phyloP scores from a whole-genome alignment of 1,284 basidiomycete species.

The Malassezia japonica region DNA sequence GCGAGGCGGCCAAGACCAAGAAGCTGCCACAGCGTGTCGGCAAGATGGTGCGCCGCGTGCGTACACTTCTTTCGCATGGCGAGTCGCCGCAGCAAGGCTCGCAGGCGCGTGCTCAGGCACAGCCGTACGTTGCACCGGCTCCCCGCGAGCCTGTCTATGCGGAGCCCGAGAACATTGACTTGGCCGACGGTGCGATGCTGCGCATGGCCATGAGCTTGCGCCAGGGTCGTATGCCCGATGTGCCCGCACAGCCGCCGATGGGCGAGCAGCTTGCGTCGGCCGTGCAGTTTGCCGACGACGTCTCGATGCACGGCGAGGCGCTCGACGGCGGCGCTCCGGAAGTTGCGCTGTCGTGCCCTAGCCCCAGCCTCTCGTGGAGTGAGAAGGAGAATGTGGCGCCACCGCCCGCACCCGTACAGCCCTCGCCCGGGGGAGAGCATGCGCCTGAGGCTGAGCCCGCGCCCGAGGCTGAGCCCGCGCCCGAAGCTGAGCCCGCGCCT shows the following conservation, averaged over 20 bases:
- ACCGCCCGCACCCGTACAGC: too few relatives aligned
- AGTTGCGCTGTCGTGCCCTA: too few relatives aligned
- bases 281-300: background rate
- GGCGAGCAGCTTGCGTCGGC: background rate
- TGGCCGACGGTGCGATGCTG: constrained; percentile 5
- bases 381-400: too few relatives aligned
- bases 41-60: constrained; percentile 5
- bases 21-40: background rate
- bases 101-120: background rate
- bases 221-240: too few relatives aligned
- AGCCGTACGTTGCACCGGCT: background rate
- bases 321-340: too few relatives aligned
- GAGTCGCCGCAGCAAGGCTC: background rate
- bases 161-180: background rate
- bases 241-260: background rate
- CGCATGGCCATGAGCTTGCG: background rate
- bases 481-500: too few relatives aligned
- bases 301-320: background rate
- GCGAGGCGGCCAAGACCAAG: background rate
- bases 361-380: too few relatives aligned
- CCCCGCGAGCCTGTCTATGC: too few relatives aligned
- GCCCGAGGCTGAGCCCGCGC: too few relatives aligned
- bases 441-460: too few relatives aligned
- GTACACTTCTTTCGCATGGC: background rate
- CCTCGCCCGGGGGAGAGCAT: too few relatives aligned